phyloP scores from a whole-genome alignment of 2,329 filamentous ascomycete species.

The Cytospora piceae region DNA sequence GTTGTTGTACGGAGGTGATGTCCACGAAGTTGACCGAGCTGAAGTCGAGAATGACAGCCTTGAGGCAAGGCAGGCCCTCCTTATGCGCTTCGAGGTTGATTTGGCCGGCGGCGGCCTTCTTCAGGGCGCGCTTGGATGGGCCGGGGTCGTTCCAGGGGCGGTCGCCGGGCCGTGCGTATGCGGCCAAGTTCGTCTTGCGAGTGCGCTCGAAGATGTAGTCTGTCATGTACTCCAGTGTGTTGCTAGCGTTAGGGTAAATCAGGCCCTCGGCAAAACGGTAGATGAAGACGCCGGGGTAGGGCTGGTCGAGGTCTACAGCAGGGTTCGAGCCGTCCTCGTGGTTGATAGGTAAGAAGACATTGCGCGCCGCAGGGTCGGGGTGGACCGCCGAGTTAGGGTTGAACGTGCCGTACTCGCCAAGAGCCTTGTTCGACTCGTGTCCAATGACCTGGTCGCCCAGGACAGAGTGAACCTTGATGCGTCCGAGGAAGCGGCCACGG shows the following conservation, averaged over 20 bases:
- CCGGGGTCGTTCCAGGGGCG: constrained; percentile 95
- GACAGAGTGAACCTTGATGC: constrained; percentile 82
- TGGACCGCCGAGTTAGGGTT: constrained; percentile 36
- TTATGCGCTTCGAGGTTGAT: constrained; percentile 30
- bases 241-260: constrained; percentile 92
- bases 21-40: constrained; percentile 93
- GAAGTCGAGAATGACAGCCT: constrained; percentile 90
- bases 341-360: constrained; percentile 84
- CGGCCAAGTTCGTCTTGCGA: constrained; percentile 72
- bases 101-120: constrained; percentile 33
- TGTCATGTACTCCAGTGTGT: constrained; percentile 80
- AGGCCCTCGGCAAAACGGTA: constrained; percentile 94
- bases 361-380: constrained; percentile 61
- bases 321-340: constrained; percentile 93
- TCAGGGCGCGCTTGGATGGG: constrained; percentile 55
- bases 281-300: constrained; percentile 92
- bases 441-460: constrained; percentile 75
- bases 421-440: constrained; percentile 52
- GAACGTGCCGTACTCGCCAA: constrained; percentile 62
- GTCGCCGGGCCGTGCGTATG: constrained; percentile 70
- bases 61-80: constrained; percentile 38
- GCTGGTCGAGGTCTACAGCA: constrained; percentile 73
- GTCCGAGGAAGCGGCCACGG: constrained; percentile 81
- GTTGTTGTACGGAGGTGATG: constrained; percentile 85
- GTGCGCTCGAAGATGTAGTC: constrained; percentile 71